A percentile compares a stretch with the other conserved stretches of the same genome.
Conservation (phyloP, 148 eudicot species). For the Heliamphora exappendiculata region DNA sequence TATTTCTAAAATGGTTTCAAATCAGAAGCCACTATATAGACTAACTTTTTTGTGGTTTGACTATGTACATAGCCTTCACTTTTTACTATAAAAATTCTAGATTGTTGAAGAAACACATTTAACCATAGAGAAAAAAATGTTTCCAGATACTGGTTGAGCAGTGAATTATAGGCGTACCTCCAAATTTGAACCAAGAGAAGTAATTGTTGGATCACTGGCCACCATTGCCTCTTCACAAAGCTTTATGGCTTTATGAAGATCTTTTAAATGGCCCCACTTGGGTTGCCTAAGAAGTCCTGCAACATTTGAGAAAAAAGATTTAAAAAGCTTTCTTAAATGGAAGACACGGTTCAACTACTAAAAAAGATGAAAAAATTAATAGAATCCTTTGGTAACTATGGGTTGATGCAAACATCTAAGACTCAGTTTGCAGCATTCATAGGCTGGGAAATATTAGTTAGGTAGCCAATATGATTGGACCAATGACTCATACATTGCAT, state of each 20-base stretch:
- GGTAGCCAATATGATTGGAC: not conserved
- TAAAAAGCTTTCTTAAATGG: not conserved
- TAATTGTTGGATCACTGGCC: conserved; percentile 65
- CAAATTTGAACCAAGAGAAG: conserved; percentile 60
- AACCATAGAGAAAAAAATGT: not conserved
- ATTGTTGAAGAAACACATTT: not conserved
- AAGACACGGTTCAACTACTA: not conserved
- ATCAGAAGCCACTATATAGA: not conserved
- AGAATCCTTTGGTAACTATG: too few species aligned
- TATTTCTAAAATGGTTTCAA: not conserved
- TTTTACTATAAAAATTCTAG: not conserved
- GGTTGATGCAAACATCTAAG: not conserved
- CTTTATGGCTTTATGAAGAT: conserved; percentile 80
- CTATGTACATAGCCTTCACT: not conserved
- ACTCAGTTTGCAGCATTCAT: not conserved
- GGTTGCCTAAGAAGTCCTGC: conserved; percentile 69
- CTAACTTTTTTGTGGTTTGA: not conserved
- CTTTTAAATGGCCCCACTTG: conserved; percentile 91
- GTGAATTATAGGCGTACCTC: conserved; percentile 41
- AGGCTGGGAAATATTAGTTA: not conserved
- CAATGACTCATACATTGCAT: not conserved
- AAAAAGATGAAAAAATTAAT: not conserved
- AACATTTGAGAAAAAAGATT: not conserved
- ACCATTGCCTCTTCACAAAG: conserved; percentile 89
- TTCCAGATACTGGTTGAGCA: not conserved